Conservation (phyloP, 169 alveolate species). For the Cryptosporidium tyzzeri region DNA sequence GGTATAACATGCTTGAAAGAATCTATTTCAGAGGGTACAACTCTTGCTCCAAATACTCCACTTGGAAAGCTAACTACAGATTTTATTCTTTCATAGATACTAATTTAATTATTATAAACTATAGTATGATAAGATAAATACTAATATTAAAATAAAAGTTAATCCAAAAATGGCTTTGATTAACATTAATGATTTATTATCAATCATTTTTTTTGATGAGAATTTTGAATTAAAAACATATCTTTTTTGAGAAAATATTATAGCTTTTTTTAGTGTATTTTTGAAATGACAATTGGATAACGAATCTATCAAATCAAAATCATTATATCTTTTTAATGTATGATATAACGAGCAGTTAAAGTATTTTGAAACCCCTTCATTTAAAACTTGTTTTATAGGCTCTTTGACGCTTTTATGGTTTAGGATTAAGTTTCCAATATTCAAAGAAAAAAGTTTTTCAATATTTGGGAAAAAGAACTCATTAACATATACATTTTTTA, state of each 20-base stretch:
- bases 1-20: not conserved
- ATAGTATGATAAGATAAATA: not conserved
- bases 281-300: conserved; percentile 7
- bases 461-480: conserved; percentile 31
- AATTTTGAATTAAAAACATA: not conserved
- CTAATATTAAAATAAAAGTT: not conserved
- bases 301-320: not conserved
- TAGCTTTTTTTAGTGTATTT: not conserved
- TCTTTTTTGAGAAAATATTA: conserved; percentile 1
- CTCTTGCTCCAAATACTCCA: conserved; percentile 61
- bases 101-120: not conserved
- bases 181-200: not conserved
- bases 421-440: not conserved
- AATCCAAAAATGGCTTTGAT: not conserved
- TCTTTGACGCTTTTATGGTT: not conserved
- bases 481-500: conserved; percentile 23
- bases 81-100: not conserved
- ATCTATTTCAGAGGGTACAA: conserved; percentile 37
- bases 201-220: not conserved
- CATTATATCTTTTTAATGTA: not conserved
- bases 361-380: not conserved
- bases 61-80: conserved; percentile 29
- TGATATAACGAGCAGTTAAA: not conserved
- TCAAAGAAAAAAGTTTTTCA: not conserved
- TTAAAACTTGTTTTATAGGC: not conserved